These are phyloP conservation scores for Amylostereum areolatum DNA, from an alignment of 1,284 basidiomycete genomes.

Conservation along the genomic window DNA sequence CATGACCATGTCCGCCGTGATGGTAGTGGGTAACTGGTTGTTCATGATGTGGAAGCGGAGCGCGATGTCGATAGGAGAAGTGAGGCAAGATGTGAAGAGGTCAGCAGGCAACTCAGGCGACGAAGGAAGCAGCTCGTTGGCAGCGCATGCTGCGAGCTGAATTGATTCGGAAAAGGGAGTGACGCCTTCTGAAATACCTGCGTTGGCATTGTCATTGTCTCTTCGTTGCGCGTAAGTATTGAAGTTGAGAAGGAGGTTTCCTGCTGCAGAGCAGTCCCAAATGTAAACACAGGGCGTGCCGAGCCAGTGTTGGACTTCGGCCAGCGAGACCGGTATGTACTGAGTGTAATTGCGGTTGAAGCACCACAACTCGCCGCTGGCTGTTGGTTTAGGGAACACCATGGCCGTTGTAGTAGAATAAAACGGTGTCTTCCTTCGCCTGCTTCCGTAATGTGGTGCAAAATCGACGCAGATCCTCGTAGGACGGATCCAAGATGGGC, in stretches of 20 bases:
- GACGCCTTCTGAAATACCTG: slow-evolving; percentile 54
- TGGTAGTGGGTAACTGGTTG: slow-evolving; percentile 73
- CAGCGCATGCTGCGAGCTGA: slow-evolving; percentile 92
- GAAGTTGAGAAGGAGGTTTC: slow-evolving; percentile 90
- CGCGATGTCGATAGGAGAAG: slow-evolving; percentile 97
- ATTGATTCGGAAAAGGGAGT: slow-evolving; percentile 86
- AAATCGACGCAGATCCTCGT: slow-evolving; percentile 91
- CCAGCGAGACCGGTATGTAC: slow-evolving; percentile 94
- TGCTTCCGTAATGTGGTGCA: slow-evolving; percentile 82
- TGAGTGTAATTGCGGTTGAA: slow-evolving; percentile 98
- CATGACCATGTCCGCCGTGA: slow-evolving; percentile 89
- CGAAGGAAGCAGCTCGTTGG: slow-evolving; percentile 89
- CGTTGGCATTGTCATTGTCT: slow-evolving; percentile 71
- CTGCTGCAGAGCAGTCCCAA: slow-evolving; percentile 97
- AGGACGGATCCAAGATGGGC: slow-evolving; percentile 89
- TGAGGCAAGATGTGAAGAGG: slow-evolving; percentile 95
- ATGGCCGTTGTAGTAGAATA: slow-evolving; percentile 99
- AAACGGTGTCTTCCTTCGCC: slow-evolving; percentile 89
- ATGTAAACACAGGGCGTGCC: slow-evolving; percentile 96
- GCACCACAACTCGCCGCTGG: slow-evolving; percentile 97
- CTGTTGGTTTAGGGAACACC: slow-evolving; percentile 96
- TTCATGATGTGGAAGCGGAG: slow-evolving; percentile 92
- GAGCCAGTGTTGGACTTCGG: slow-evolving; percentile 89
- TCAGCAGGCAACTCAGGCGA: slow-evolving; percentile 97
- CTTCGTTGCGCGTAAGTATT: slow-evolving; percentile 82